Base-by-base conservation (phyloP, 441 rosid species). In the Flueggea neowawraea region DNA sequence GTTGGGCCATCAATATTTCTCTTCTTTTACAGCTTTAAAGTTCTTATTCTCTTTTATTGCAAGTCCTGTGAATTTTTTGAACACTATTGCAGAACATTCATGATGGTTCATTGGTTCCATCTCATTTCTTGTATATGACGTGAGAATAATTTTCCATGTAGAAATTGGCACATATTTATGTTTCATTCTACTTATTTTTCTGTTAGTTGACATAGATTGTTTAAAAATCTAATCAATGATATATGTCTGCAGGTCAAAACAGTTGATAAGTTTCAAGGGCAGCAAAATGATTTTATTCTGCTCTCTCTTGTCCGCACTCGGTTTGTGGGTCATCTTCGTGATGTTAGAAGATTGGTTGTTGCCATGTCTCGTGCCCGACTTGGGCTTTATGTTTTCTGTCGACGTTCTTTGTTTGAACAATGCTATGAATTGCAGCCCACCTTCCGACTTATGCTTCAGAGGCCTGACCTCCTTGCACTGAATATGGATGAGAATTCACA, bases 311-410 rank as follows among this genome's bases (percentile, higher is more conserved):
- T 95, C 54, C 96, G 97, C 10, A 86, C 96, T 61, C 96, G 97
- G 65, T 95, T 89, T 72, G 99, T 95, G 36, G 99, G 99, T 63
- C 99, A 91, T 81, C 87, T 95, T 62, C 98, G 98, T 63, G 99
- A 91, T 76, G 99, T 91, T 56, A 81, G 98, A 79, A 88, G 99
- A 82, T 78, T 95, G 81, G 80, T 91, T 61, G 98, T 95, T 22
- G 99, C 99, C 62, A 95, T 91, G 99, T 95, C 99, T 66, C 98
- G 99, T 76, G 97, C 99, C 55, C 83, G 98, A 66, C 90, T 95
- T 8, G 98, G 99, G 57, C 77, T 92, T 22, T 95, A 88, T 59
- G 93, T 92, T 52, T 92, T 95, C 75, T 95, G 98, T 63, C 88
- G 95, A 6, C 88, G 97, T 16, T 90, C 95, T 59, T 84, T 92